These are phyloP conservation scores for Parachaetomium inaequale DNA, from an alignment of 495 filamentous ascomycete species.

Conservation along the genomic window DNA sequence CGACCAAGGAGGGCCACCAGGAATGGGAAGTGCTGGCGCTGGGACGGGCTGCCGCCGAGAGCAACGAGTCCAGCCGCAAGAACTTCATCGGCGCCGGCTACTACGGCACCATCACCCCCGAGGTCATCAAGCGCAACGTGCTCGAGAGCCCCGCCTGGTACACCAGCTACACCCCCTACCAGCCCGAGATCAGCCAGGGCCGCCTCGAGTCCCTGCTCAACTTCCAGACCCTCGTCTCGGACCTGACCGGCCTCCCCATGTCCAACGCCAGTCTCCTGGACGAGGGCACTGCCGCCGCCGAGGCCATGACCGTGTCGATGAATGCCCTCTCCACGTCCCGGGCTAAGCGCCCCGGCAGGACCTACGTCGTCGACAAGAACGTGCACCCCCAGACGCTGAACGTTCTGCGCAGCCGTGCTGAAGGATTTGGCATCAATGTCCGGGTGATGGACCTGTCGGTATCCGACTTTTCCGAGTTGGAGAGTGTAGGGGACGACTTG, in stretches of 20 bases:
- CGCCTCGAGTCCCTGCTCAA: slow-evolving; percentile 91
- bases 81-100: slow-evolving; percentile 87
- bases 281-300: slow-evolving; percentile 90
- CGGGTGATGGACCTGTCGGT: slow-evolving; percentile 66
- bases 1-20: slow-evolving; percentile 28
- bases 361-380: slow-evolving; percentile 76
- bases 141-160: slow-evolving; percentile 97
- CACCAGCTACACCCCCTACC: slow-evolving; percentile 97
- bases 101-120: slow-evolving; percentile 77
- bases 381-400: slow-evolving; percentile 89
- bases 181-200: slow-evolving; percentile 96
- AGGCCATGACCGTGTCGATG: slow-evolving; percentile 95
- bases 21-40: slow-evolving; percentile 41
- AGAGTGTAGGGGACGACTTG: slow-evolving; percentile 74
- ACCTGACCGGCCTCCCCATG: slow-evolving; percentile 84
- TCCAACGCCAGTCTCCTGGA: slow-evolving; percentile 93
- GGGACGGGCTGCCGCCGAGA: slow-evolving; percentile 60
- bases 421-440: slow-evolving; percentile 87
- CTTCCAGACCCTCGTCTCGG: slow-evolving; percentile 92
- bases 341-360: slow-evolving; percentile 71
- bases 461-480: slow-evolving; percentile 58
- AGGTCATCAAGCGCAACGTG: slow-evolving; percentile 92
- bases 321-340: slow-evolving; percentile 67
- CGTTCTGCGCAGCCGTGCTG: slow-evolving; percentile 82
- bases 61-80: slow-evolving; percentile 57